phyloP scores from a whole-genome alignment of 345 rosid genomes.

The Pelargonium nanum region DNA sequence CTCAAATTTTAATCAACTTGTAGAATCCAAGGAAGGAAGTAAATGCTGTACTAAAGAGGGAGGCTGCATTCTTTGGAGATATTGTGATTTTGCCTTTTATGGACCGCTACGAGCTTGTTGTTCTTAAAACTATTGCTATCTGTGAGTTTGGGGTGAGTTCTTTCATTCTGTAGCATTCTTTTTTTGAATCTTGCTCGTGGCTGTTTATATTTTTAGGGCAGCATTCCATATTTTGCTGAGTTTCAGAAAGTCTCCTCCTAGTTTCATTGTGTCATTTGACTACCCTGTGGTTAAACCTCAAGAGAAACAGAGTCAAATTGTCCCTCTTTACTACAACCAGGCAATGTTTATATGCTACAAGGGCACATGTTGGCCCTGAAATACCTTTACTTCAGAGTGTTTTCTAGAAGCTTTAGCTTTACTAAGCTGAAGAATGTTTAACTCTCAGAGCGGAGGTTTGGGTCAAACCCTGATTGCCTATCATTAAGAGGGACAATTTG shows the following conservation, averaged over 20 bases:
- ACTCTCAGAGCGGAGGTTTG: background rate
- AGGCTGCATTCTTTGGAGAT: conserved; percentile 90
- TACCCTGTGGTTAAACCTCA: background rate
- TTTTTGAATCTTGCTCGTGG: background rate
- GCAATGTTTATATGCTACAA: background rate
- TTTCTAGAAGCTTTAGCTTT: background rate
- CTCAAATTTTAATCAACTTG: conserved; percentile 7
- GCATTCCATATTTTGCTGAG: background rate
- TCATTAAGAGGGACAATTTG: background rate
- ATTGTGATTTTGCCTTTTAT: conserved; percentile 82
- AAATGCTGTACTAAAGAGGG: conserved; percentile 80
- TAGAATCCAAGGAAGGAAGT: conserved; percentile 91
- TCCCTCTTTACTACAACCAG: background rate
- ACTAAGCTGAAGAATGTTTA: background rate
- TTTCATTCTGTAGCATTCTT: background rate
- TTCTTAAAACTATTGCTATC: conserved; percentile 88
- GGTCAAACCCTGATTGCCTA: background rate
- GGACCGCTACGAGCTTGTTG: conserved; percentile 96
- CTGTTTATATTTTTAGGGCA: background rate
- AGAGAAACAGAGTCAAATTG: background rate
- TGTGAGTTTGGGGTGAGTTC: conserved; percentile 91
- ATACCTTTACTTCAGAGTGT: background rate
- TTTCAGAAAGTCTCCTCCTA: background rate
- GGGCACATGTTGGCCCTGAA: background rate
- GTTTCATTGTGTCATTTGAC: background rate